These are phyloP conservation scores for Saturnispora ahearnii DNA, from an alignment of 805 yeast genomes.

Conservation along the genomic window DNA sequence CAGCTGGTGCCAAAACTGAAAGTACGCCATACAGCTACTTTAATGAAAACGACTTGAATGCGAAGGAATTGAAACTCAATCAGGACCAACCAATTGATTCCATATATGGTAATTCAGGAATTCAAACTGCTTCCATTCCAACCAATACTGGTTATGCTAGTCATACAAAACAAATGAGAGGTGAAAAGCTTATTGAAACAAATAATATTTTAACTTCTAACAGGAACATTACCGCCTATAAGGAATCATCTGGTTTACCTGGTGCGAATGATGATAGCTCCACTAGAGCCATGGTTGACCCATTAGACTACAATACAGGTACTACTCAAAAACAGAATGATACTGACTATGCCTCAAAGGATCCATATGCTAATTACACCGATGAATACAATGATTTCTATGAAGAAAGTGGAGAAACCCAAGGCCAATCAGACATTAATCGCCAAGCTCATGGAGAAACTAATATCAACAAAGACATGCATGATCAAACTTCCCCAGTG, in stretches of 20 bases:
- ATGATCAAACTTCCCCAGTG: not conserved
- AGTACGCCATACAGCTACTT: conserved; percentile 10
- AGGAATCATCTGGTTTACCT: not conserved
- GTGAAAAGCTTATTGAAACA: not conserved
- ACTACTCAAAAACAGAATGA: not conserved
- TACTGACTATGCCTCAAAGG: not conserved
- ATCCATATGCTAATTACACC: conserved; percentile 1
- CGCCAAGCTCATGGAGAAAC: not conserved
- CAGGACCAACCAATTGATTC: not conserved
- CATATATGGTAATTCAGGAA: not conserved
- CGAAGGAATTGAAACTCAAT: not conserved
- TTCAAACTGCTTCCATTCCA: not conserved
- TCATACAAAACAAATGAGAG: not conserved
- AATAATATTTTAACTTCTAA: not conserved
- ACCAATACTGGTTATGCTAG: too few species aligned
- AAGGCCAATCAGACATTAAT: not conserved
- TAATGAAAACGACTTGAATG: conserved; percentile 2
- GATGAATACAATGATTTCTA: conserved; percentile 3
- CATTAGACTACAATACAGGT: not conserved
- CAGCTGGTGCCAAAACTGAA: not conserved
- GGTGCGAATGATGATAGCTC: conserved; percentile 1
- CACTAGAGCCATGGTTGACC: conserved; percentile 1
- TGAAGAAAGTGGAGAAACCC: not conserved
- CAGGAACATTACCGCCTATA: not conserved
- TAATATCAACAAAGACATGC: not conserved